Evolutionary conservation across 192 early-diverging fungal species (phyloP), one percentile per base, ranked within the genome.

Genomic region (Blastocladiella britannica): DNA sequence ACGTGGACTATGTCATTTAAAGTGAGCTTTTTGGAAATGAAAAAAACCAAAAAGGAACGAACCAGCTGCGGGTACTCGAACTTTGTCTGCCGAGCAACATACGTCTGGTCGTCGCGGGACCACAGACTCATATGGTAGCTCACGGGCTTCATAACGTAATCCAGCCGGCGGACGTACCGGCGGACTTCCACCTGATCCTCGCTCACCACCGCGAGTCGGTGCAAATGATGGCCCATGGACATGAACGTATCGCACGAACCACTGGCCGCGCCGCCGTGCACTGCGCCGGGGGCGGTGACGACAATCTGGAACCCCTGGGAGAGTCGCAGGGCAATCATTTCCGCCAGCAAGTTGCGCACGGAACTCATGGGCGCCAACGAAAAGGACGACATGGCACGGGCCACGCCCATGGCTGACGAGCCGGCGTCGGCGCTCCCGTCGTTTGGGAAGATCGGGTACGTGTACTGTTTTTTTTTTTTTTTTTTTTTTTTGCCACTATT

Each of bases 281-380:
- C 55, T 52, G 20, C 12, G 52, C 54, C 25, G 51, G 55, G 55
- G 56, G 68, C 59, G 26, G 37, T 55, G 1, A 57, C 43, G 12
- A 93, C 82, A 12, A 94, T 71, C 67, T 93, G 91, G 63, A 89
- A 95, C 25, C 91, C 91, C 64, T 97, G 89, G 30, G 82, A 74
- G 37, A 97, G 60, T n/a, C 93, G 77, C 67, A 91, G 89, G 27
- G 77, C 77, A 8, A 94, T 76, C 65, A 97, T 73, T 65, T 96
- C 91, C 24, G 76, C 74, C 29, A 94, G 70, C 30, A 93, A 69
- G 20, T 65, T 70, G 5, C 37, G 37, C 37, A 20, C 37, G 37
- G 37, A n/a, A n/a, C n/a, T n/a, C n/a, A n/a, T n/a, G n/a, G n/a
- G n/a, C n/a, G n/a, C n/a, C n/a, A n/a, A n/a, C n/a, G n/a, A n/a